A percentile compares a stretch with the other conserved stretches of the same genome.
Conservation (phyloP, 2,329 filamentous ascomycete genomes). For the Clonostachys byssicola region DNA sequence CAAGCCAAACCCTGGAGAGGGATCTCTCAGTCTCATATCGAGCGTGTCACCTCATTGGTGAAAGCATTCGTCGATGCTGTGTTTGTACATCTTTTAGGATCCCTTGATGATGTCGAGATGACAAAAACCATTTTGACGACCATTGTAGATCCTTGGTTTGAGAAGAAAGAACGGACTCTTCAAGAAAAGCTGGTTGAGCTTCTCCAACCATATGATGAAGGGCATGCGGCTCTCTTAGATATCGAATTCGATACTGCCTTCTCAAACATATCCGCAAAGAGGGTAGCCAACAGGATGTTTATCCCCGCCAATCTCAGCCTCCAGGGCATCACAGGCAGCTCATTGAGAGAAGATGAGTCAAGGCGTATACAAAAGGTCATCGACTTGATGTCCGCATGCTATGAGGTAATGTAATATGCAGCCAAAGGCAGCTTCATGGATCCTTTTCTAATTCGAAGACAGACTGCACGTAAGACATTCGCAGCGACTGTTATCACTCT, state of each 20-base stretch:
- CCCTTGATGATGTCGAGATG: constrained; percentile 8
- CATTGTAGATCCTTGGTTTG: constrained; percentile 23
- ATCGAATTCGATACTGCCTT: constrained; percentile 11
- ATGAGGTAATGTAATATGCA: constrained; percentile 25
- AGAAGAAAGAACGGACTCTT: constrained; percentile 18
- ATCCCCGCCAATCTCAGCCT: too few relatives aligned
- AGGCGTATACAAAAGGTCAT: constrained; percentile 33
- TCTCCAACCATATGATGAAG: constrained; percentile 25
- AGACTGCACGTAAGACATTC: constrained; percentile 38
- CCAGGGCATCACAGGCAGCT: too few relatives aligned
- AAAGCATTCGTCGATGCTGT: constrained; percentile 30
- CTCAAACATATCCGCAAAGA: not conserved
- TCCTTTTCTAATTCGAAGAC: too few relatives aligned
- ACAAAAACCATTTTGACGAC: constrained; percentile 13
- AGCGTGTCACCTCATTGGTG: constrained; percentile 15
- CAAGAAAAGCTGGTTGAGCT: constrained; percentile 31
- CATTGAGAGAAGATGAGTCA: constrained; percentile 6
- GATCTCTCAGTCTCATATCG: constrained; percentile 28
- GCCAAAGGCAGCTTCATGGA: not conserved
- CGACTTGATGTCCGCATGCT: constrained; percentile 38
- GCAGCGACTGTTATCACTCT: constrained; percentile 43
- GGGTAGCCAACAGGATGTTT: not conserved
- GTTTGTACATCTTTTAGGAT: constrained; percentile 22
- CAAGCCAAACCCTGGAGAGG: constrained; percentile 30
- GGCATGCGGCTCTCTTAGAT: constrained; percentile 24